phyloP scores from a whole-genome alignment of 805 yeast species.

The Saturnispora dispora region DNA sequence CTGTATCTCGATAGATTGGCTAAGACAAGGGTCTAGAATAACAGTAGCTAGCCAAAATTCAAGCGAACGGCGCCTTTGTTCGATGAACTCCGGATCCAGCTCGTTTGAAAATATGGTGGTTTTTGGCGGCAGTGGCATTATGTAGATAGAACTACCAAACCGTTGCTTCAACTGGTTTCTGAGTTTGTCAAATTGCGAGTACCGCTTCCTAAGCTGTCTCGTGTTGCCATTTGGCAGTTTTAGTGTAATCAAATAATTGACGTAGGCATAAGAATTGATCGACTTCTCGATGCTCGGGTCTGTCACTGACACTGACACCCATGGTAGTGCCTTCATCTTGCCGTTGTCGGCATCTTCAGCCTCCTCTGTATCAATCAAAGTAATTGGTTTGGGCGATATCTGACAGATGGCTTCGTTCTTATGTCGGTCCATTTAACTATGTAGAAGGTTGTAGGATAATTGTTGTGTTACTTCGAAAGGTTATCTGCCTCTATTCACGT shows the following conservation, averaged over 20 bases:
- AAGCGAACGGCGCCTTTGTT: conserved; percentile 44
- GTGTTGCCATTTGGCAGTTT: conserved; percentile 27
- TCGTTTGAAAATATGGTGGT: conserved; percentile 24
- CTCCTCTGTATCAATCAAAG: conserved; percentile 28
- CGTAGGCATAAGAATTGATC: conserved; percentile 21
- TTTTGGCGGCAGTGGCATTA: conserved; percentile 47
- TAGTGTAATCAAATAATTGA: conserved; percentile 24
- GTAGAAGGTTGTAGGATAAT: background rate
- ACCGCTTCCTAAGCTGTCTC: conserved; percentile 47
- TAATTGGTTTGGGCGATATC: conserved; percentile 27
- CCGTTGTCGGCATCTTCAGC: conserved; percentile 16
- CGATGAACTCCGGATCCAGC: conserved; percentile 35
- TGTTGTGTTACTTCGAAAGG: background rate
- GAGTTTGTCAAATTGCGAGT: conserved; percentile 51
- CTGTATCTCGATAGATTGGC: conserved; percentile 31
- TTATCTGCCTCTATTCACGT: background rate
- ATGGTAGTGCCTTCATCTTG: conserved; percentile 5
- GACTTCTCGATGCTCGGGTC: conserved; percentile 27
- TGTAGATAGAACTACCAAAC: conserved; percentile 30
- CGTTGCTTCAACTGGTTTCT: conserved; percentile 30
- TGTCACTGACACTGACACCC: conserved; percentile 16
- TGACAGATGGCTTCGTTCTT: background rate
- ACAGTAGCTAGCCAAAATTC: conserved; percentile 53
- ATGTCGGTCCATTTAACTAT: background rate
- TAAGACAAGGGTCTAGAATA: conserved; percentile 38